Evolutionary conservation across 345 rosid genomes (phyloP), one percentile per base, ranked within the genome.

Genomic region (Euphorbia peplus): DNA sequence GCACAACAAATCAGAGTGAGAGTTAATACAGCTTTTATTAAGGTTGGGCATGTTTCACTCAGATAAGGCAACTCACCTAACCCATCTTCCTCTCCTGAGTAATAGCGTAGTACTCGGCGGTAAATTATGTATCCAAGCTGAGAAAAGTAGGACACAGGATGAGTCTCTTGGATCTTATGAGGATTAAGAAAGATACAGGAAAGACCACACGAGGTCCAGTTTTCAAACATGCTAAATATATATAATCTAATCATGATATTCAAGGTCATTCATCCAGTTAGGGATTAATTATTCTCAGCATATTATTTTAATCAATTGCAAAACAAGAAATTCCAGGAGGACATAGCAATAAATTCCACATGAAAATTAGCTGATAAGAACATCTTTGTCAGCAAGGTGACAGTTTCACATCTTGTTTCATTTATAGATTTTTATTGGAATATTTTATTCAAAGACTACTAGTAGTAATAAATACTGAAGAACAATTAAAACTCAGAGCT

Each of bases 61-160:
- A 21, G 22, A 41, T 62, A 32, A n/a, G 29, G 60, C 51, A 71
- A 76, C 82, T 84, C 74, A 88, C 99, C 90, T 78, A 90, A 80
- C 1, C 96, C 98, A 77, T 87, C 97, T 80, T 90, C 99, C 58
- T 95, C 97, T 50, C 99, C 97, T 37, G 92, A 95, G 73, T 95
- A 95, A 80, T 92, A 90, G 11, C 96, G 89, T 41, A 92, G 81
- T 67, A 92, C 98, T 69, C 97, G 82, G 82, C 98, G 76, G 70
- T 88, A 90, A 25, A 91, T 90, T 61, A 90, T 81, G 66, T 95
- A 92, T 4, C 96, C 96, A 54, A 90, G 96, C 96, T 92, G 91
- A 41, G 22, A 66, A 57, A 24, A 63, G 37, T 29, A n/a, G 67
- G 37, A 16, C 4, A 73, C 2, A 32, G 55, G 21, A n/a, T 67